These are phyloP conservation scores for Quercus parvula DNA, from an alignment of 306 rosid species.

Conservation along the genomic window DNA sequence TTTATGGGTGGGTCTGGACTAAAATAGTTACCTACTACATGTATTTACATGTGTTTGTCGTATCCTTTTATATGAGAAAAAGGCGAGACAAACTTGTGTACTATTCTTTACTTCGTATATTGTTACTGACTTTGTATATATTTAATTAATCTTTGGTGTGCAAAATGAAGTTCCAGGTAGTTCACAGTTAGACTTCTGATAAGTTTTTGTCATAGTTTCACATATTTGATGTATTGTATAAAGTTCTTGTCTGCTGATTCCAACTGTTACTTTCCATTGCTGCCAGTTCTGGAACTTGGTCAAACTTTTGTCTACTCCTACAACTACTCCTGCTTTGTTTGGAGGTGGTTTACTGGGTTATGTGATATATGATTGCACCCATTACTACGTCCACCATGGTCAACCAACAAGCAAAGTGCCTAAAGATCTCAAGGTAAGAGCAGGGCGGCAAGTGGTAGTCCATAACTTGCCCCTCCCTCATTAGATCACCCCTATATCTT, in stretches of 20 bases:
- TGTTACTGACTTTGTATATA: background rate
- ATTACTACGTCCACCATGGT: conserved; percentile 91
- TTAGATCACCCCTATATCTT: background rate
- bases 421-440: conserved; percentile 68
- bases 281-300: conserved; percentile 80
- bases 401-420: conserved; percentile 59
- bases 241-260: conserved; percentile 25
- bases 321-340: conserved; percentile 76
- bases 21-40: background rate
- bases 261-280: conserved; percentile 20
- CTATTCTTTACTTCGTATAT: background rate
- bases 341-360: conserved; percentile 94
- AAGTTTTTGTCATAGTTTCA: conserved; percentile 3
- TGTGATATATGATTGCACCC: conserved; percentile 91
- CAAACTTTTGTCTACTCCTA: conserved; percentile 57
- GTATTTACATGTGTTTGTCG: background rate
- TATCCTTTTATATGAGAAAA: background rate
- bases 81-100: background rate
- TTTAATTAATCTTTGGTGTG: background rate
- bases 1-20: background rate
- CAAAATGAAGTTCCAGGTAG: conserved; percentile 6
- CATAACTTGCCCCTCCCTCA: background rate
- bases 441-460: background rate
- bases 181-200: conserved; percentile 5
- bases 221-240: background rate